Conservation (phyloP, 352 stramenopile genomes). For the Elongisporangium anandrum region DNA sequence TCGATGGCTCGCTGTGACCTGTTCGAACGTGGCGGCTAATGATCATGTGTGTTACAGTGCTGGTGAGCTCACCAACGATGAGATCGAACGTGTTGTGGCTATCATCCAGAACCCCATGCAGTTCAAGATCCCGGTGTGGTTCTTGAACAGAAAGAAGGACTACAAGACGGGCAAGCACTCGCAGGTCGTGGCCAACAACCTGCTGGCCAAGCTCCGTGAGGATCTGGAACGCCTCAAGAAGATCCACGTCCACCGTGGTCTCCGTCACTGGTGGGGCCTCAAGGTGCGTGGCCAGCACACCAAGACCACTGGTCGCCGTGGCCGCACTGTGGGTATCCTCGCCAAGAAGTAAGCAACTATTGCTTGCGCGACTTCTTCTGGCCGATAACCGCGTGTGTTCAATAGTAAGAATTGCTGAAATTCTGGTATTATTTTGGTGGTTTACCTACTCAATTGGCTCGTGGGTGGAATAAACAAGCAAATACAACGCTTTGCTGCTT, state of each 20-base stretch:
- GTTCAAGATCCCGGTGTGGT: constrained; percentile 99
- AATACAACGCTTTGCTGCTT: background rate
- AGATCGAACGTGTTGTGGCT: constrained; percentile 99
- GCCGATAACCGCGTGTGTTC: constrained; percentile 27
- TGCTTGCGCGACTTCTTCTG: constrained; percentile 17
- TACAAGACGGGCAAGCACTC: constrained; percentile 99
- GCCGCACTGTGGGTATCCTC: constrained; percentile 78
- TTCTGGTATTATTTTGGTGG: constrained; percentile 58
- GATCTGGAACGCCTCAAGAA: constrained; percentile 99
- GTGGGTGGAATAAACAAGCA: background rate
- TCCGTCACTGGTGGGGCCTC: constrained; percentile 99
- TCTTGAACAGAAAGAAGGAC: constrained; percentile 99
- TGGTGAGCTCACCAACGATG: constrained; percentile 98
- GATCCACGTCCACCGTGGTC: constrained; percentile 99
- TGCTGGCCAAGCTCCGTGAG: constrained; percentile 98
- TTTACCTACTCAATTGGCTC: background rate
- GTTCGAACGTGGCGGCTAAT: background rate
- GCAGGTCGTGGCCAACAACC: constrained; percentile 98
- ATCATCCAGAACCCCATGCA: constrained; percentile 99
- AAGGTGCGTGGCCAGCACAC: constrained; percentile 99
- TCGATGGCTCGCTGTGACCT: background rate
- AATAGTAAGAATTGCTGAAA: constrained; percentile 52
- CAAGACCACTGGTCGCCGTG: constrained; percentile 97
- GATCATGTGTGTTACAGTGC: constrained; percentile 42
- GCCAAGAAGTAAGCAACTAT: constrained; percentile 69